A percentile compares a stretch with the other conserved stretches of the same genome.
Conservation (phyloP, 139 green algal species). For the Diplosphaera chodatii region DNA sequence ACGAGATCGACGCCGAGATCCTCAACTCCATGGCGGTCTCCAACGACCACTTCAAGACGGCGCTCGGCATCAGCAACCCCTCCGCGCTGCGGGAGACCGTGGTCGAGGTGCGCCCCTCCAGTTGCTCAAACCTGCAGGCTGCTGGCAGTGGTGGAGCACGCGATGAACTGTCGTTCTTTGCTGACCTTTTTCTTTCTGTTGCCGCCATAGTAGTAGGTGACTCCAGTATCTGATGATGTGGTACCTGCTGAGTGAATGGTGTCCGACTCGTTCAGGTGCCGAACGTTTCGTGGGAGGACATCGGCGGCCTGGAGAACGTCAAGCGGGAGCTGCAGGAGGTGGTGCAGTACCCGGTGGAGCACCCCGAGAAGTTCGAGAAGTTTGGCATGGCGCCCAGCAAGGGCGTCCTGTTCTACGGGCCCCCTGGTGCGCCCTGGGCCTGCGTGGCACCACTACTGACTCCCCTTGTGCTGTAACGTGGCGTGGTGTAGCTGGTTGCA, state of each 20-base stretch:
- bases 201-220: too few relatives aligned
- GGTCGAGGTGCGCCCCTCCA: slow-evolving; percentile 69
- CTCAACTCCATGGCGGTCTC: slow-evolving; percentile 97
- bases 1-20: slow-evolving; percentile 96
- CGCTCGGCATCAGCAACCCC: slow-evolving; percentile 92
- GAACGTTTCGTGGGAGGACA: slow-evolving; percentile 95
- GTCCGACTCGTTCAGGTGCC: slow-evolving; percentile 80
- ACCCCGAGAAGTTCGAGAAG: slow-evolving; percentile 99
- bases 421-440: too few relatives aligned
- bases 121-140: too few relatives aligned
- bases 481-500: too few relatives aligned
- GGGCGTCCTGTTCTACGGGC: slow-evolving; percentile 99
- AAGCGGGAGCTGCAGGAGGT: slow-evolving; percentile 94
- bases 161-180: too few relatives aligned
- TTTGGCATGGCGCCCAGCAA: slow-evolving; percentile 99
- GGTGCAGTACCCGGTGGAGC: slow-evolving; percentile 94
- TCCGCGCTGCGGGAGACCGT: slow-evolving; percentile 96
- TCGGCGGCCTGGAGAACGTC: slow-evolving; percentile 92
- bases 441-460: too few relatives aligned
- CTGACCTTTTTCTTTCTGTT: too few relatives aligned
- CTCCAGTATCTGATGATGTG: too few relatives aligned
- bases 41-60: slow-evolving; percentile 99
- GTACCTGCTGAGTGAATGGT: too few relatives aligned
- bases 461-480: too few relatives aligned
- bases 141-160: too few relatives aligned